These are phyloP conservation scores for Escovopsis weberi DNA, from an alignment of 2,329 filamentous ascomycete species.

Conservation along the genomic window DNA sequence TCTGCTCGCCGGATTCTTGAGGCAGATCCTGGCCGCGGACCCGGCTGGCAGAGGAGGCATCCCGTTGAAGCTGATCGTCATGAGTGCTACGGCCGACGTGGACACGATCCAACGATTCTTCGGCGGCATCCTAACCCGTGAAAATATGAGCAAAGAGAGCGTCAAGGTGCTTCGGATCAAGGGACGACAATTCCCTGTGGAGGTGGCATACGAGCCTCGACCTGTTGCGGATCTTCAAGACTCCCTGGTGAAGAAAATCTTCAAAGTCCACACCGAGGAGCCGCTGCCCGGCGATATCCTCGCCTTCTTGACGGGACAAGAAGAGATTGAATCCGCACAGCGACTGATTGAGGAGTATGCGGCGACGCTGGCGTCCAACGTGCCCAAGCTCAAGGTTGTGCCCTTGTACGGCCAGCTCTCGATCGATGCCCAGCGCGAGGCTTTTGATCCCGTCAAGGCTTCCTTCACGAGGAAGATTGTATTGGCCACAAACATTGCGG, in stretches of 20 bases:
- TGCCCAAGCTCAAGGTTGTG: slow-evolving; percentile 58
- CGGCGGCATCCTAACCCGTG: slow-evolving; percentile 13
- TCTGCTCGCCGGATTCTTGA: slow-evolving; percentile 75
- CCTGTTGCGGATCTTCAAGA: slow-evolving; percentile 74
- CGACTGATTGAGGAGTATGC: slow-evolving; percentile 70
- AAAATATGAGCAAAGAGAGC: too few relatives aligned
- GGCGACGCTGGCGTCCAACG: slow-evolving; percentile 52
- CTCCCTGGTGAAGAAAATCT: slow-evolving; percentile 63
- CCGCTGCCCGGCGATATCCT: slow-evolving; percentile 89
- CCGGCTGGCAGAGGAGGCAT: slow-evolving; percentile 53
- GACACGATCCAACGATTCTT: slow-evolving; percentile 69
- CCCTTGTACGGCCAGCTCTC: slow-evolving; percentile 85
- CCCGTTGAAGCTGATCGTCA: slow-evolving; percentile 78
- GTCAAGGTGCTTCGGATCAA: slow-evolving; percentile 50
- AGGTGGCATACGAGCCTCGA: slow-evolving; percentile 56
- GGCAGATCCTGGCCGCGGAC: slow-evolving; percentile 53
- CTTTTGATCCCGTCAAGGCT: slow-evolving; percentile 62
- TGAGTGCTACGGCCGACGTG: slow-evolving; percentile 93
- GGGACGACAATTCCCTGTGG: slow-evolving; percentile 77
- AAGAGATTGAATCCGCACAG: slow-evolving; percentile 76
- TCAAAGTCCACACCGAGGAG: slow-evolving; percentile 76
- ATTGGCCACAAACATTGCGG: slow-evolving; percentile 92
- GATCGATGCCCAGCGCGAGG: slow-evolving; percentile 70
- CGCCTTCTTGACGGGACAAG: slow-evolving; percentile 83
- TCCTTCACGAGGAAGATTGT: slow-evolving; percentile 77